A percentile compares a stretch with the other conserved stretches of the same genome.
These are phyloP conservation scores for Anacardium occidentale DNA, from an alignment of 345 rosid species.

Conservation along the genomic window DNA sequence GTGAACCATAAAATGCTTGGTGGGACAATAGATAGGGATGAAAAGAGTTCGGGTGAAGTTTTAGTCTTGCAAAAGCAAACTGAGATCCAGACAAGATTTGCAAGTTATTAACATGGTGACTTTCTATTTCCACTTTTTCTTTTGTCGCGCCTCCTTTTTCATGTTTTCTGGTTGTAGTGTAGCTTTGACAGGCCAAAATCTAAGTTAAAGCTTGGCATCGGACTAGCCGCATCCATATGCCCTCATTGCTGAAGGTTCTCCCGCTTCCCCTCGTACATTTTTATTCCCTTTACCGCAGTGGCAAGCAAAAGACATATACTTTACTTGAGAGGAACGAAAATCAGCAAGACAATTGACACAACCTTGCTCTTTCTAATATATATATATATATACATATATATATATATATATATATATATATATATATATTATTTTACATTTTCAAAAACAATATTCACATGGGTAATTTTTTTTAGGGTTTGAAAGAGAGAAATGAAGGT, in stretches of 20 bases:
- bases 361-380: too few relatives aligned
- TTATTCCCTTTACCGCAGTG: conserved; percentile 39
- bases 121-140: conserved; percentile 12
- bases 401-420: too few relatives aligned
- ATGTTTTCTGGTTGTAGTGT: conserved; percentile 2
- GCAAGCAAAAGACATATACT: conserved; percentile 46
- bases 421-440: too few relatives aligned
- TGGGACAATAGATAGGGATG: background rate
- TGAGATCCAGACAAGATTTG: conserved; percentile 8
- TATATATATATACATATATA: too few relatives aligned
- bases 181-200: conserved; percentile 6
- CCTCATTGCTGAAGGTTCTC: conserved; percentile 25
- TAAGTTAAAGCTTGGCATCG: conserved; percentile 34
- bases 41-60: background rate
- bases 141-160: conserved; percentile 13
- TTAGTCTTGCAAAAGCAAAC: background rate
- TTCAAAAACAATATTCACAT: too few relatives aligned
- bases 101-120: background rate
- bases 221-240: conserved; percentile 6
- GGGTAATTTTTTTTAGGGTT: background rate
- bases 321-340: conserved; percentile 26
- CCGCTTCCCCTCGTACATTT: conserved; percentile 8
- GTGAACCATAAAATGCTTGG: too few relatives aligned
- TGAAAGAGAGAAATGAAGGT: background rate
- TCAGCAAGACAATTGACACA: conserved; percentile 12